Base-by-base conservation (phyloP, 2,329 filamentous ascomycete species). In the Ophiostoma himal-ulmi region DNA sequence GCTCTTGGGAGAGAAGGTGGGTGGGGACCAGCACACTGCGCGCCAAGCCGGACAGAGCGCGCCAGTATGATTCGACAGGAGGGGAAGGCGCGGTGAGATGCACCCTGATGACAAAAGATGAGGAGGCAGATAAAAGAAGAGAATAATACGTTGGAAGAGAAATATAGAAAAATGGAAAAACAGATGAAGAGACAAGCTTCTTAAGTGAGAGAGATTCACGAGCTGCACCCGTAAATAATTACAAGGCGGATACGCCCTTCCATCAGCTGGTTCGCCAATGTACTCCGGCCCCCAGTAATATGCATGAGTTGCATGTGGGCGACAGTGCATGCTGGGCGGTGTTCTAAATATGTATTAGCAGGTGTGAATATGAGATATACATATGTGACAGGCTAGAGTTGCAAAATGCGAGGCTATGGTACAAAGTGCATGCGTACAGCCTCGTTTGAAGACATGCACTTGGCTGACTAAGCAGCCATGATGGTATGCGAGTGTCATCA, bases 1-100 rank as follows among this genome's bases (percentile, higher is more conserved):
- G 30, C 14, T 36, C 44, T 36, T 10, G 30, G 54, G 54, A 10
- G 22, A 37, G 30, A 26, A 34, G 14, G 30, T 30, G 60, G 1
- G 60, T 64, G 60, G 60, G 22, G 60, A 64, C 26, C 8, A 7
- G 8, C 17, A 20, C 52, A 17, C 30, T 30, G 60, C 60, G 60
- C 39, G 60, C n/a, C 60, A n/a, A 64, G 30, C 34, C 10, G 30
- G 60, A 64, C 34, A 64, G 60, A 64, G 60, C 60, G 26, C 17
- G 20, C 30, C 17, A 17, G 26, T 64, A 17, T 64, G 30, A 64
- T 37, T 64, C 30, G 60, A 34, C 30, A 34, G 30, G n/a, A 36
- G 36, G 13, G 57, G 57, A 62, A 62, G 57, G 26, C 26, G 57
- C 30, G 57, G 57, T 62, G 57, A 17, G 30, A 17, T 26, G 26